Percentiles rank a stretch among this genome's conserved stretches.
These are phyloP conservation scores for Lecanicillium sp. DNA, from an alignment of 2,329 filamentous ascomycete genomes.

Conservation along the genomic window DNA sequence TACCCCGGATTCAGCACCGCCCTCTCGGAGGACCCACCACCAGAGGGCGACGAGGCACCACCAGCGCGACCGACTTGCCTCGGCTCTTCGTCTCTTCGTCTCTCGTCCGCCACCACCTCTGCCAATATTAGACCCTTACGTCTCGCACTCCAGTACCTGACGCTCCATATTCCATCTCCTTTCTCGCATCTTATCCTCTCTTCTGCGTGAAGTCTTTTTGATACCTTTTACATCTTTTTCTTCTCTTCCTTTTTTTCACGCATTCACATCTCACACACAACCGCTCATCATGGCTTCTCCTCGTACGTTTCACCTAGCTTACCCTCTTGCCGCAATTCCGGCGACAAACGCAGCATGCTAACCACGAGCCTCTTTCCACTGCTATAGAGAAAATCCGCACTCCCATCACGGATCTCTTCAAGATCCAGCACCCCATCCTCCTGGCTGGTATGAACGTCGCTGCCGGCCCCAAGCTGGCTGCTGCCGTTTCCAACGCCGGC, in stretches of 20 bases:
- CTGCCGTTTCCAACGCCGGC: constrained; percentile 93
- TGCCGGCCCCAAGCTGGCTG: constrained; percentile 89
- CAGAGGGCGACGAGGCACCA: neutral
- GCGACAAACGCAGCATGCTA: neutral
- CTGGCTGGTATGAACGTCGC: constrained; percentile 99
- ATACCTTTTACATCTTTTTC: neutral
- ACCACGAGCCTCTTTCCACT: constrained; percentile 6
- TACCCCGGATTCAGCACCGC: too few relatives aligned
- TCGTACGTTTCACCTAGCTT: constrained; percentile 2
- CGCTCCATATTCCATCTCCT: too few relatives aligned
- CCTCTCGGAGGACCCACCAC: neutral
- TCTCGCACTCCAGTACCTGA: neutral
- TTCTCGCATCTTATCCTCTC: constrained; percentile 8
- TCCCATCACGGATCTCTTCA: constrained; percentile 87
- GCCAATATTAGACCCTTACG: constrained; percentile 7
- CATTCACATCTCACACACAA: constrained; percentile 4
- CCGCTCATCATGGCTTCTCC: constrained; percentile 8
- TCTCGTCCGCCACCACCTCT: neutral
- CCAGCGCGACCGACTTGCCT: constrained; percentile 1
- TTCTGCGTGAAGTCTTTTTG: too few relatives aligned
- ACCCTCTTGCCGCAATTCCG: too few relatives aligned
- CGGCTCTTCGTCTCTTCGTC: constrained; percentile 7
- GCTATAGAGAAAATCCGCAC: constrained; percentile 61
- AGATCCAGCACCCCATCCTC: constrained; percentile 93
- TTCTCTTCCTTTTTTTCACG: neutral